These are phyloP conservation scores for Diaporthe citriasiana DNA, from an alignment of 2,329 filamentous ascomycete species.

Conservation along the genomic window DNA sequence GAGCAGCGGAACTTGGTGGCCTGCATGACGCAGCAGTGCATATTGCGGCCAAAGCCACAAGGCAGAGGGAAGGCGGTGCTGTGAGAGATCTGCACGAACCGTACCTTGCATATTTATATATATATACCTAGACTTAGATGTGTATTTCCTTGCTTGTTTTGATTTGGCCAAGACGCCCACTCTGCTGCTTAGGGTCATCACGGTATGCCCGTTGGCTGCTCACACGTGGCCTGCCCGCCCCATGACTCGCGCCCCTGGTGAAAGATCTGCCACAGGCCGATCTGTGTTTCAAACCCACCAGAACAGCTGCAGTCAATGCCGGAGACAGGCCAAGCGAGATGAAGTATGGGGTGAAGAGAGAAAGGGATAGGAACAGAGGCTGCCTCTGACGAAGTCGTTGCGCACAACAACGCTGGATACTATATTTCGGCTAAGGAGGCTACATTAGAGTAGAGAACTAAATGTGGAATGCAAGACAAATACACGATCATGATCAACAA, in stretches of 20 bases:
- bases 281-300: conserved; percentile 30
- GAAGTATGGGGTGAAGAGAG: conserved; percentile 25
- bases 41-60: conserved; percentile 48
- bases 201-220: conserved; percentile 18
- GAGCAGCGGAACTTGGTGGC: conserved; percentile 59
- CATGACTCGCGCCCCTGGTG: conserved; percentile 28
- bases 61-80: conserved; percentile 20
- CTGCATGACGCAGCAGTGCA: conserved; percentile 63
- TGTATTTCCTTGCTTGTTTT: conserved; percentile 13
- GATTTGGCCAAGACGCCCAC: neutral
- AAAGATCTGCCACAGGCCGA: conserved; percentile 27
- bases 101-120: conserved; percentile 27
- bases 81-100: conserved; percentile 1
- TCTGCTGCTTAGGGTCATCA: conserved; percentile 29
- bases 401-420: conserved; percentile 13
- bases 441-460: conserved; percentile 10
- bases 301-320: conserved; percentile 20
- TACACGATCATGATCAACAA: conserved; percentile 20
- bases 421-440: conserved; percentile 27
- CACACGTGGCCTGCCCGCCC: conserved; percentile 16
- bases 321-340: conserved; percentile 27
- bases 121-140: neutral
- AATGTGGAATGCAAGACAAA: conserved; percentile 16
- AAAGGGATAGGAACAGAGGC: conserved; percentile 26
- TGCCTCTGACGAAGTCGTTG: conserved; percentile 2